Evolutionary conservation across 2,329 filamentous ascomycete genomes (phyloP).

Genomic region (Fonsecaea pugnacius): DNA sequence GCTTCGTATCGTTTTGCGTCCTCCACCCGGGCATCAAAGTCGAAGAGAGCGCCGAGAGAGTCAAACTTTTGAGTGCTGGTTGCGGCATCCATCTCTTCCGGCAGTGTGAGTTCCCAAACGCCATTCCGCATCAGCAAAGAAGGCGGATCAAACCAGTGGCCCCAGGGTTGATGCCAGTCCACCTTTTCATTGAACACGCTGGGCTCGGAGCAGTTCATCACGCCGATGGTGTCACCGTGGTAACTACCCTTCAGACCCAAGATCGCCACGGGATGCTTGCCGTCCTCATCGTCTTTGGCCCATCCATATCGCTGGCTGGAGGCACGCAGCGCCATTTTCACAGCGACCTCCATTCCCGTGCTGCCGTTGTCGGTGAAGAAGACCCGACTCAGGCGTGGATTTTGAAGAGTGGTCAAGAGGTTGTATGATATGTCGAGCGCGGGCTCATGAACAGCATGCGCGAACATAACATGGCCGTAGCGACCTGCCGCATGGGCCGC

Average conservation of each 20-base stretch:
- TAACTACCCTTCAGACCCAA: slow-evolving; percentile 80
- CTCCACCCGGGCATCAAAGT: slow-evolving; percentile 57
- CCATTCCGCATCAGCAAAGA: slow-evolving; percentile 69
- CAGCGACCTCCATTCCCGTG: slow-evolving; percentile 79
- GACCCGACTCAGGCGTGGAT: slow-evolving; percentile 69
- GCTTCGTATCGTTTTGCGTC: slow-evolving; percentile 59
- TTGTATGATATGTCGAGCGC: slow-evolving; percentile 70
- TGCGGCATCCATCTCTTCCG: slow-evolving; percentile 16
- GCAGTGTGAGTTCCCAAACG: slow-evolving; percentile 57
- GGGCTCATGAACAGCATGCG: slow-evolving; percentile 76
- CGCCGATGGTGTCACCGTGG: slow-evolving; percentile 85
- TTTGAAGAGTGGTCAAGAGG: slow-evolving; percentile 64
- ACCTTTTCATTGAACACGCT: slow-evolving; percentile 79
- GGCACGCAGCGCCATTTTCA: slow-evolving; percentile 82
- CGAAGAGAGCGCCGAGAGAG: slow-evolving; percentile 63
- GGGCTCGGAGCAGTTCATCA: slow-evolving; percentile 83
- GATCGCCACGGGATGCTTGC: slow-evolving; percentile 64
- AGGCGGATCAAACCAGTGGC: slow-evolving; percentile 81
- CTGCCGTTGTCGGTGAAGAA: slow-evolving; percentile 87
- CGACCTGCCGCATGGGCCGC: slow-evolving; percentile 80
- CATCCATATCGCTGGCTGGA: slow-evolving; percentile 69
- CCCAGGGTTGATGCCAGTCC: slow-evolving; percentile 81
- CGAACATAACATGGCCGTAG: slow-evolving; percentile 90
- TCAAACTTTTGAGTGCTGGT: slow-evolving; percentile 47
- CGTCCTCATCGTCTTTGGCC: slow-evolving; percentile 54